Base-by-base conservation (phyloP, 2,329 filamentous ascomycete genomes). In the Apiospora sp. region DNA sequence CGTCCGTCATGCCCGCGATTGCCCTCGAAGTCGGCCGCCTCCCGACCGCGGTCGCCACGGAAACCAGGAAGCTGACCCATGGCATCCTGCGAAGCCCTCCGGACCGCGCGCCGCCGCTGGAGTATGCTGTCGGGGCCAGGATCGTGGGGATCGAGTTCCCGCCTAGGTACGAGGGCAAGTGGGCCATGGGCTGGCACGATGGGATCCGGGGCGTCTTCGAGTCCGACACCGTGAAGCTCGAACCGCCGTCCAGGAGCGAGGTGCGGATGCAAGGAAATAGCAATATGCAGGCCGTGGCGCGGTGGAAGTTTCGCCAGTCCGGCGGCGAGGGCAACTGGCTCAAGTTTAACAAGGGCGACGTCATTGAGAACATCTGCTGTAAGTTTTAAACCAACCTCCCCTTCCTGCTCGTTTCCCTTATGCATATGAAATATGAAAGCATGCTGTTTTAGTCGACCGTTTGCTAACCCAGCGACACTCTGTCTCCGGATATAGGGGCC, bases 291-390 rank as follows among this genome's bases (percentile, higher is more conserved):
- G 88, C 86, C 13, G 83, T 85, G 54, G 82, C 87, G 16, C 83
- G 83, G 72, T 90, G 88, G 88, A 88, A 85, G 78, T 90, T 88
- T 80, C 81, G 83, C 68, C 83, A 84, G 48, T 86, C 85, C 74
- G 80, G 83, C 30, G 58, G 58, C 19, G 83, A 84, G 69, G 83
- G 84, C 13, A 82, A 81, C 37, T 90, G 88, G 88, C 81, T 90
- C n/a, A 85, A 83, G 75, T 89, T 93, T 77, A 90, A 92, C 43
- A 92, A 91, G 78, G 90, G 89, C 27, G 92, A 93, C 74, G 84
- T 87, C 3, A 92, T 93, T 22, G 90, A 86, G 75, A 94, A 92
- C 81, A 94, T 82, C 64, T 77, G 79, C 58, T 81, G 80, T 81
- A 74, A 77, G 80, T 64, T 71, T 37, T 10, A 30, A 46, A 68